These are phyloP conservation scores for Podaxis sp. DNA, from an alignment of 768 basidiomycete genomes.

Conservation along the genomic window DNA sequence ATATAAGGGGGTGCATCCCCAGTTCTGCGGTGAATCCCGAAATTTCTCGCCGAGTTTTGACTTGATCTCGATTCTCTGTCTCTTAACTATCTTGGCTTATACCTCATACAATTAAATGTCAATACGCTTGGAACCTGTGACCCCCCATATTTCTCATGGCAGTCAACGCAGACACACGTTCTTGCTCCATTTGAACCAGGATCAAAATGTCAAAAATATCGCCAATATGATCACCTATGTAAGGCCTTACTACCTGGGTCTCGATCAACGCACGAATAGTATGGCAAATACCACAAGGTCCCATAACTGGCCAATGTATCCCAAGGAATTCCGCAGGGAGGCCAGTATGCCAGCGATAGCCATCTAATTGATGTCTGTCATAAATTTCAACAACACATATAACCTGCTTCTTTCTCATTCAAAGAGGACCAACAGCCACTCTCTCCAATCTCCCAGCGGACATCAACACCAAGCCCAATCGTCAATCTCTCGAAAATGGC, in stretches of 20 bases:
- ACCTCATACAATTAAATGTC: too few relatives aligned
- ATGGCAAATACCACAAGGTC: neutral
- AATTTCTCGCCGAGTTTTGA: too few relatives aligned
- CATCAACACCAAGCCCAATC: neutral
- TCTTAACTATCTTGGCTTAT: too few relatives aligned
- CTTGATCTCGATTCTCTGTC: too few relatives aligned
- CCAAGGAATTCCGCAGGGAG: neutral
- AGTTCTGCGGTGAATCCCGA: too few relatives aligned
- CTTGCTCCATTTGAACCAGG: neutral
- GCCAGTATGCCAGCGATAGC: neutral
- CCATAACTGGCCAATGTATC: neutral
- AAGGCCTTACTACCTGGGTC: neutral
- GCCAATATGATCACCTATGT: neutral
- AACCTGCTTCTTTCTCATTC: neutral
- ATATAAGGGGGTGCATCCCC: too few relatives aligned
- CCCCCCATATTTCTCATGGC: too few relatives aligned
- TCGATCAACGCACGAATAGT: neutral
- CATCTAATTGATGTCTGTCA: neutral
- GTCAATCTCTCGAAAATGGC: neutral
- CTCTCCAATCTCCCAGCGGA: neutral
- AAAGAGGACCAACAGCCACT: neutral
- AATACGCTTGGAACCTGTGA: too few relatives aligned
- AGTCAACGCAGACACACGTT: too few relatives aligned
- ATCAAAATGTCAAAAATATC: neutral
- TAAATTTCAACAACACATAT: neutral